phyloP scores from a whole-genome alignment of 106 monocot genomes.

The Allium sativum region DNA sequence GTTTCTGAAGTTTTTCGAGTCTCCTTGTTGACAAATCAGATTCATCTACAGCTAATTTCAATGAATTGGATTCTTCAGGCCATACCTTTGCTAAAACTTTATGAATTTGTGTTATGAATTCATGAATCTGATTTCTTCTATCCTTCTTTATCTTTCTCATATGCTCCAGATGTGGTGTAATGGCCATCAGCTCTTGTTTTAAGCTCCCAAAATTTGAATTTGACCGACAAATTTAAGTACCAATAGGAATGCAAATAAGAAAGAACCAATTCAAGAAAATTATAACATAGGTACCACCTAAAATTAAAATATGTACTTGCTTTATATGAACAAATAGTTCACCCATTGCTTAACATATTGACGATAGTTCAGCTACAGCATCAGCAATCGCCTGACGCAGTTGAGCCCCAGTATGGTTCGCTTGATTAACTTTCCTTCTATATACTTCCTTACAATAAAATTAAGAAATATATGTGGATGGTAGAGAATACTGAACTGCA shows the following conservation, averaged over 20 bases:
- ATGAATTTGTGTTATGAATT: constrained; percentile 53
- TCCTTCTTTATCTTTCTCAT: constrained; percentile 65
- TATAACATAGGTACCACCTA: not conserved
- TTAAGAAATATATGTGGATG: constrained; percentile 8
- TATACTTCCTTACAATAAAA: constrained; percentile 56
- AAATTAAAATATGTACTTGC: constrained; percentile 18
- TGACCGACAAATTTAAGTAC: constrained; percentile 21
- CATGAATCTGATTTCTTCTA: constrained; percentile 45
- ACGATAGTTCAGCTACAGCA: constrained; percentile 41
- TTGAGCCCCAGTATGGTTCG: constrained; percentile 38
- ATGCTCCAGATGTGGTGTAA: constrained; percentile 56
- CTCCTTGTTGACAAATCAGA: constrained; percentile 58
- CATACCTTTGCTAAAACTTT: constrained; percentile 48
- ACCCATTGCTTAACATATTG: constrained; percentile 47
- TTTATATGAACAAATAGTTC: constrained; percentile 28
- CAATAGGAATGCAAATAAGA: not conserved
- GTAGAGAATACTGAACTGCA: constrained; percentile 14
- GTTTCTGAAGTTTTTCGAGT: constrained; percentile 65
- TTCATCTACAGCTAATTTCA: constrained; percentile 39
- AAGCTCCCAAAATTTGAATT: constrained; percentile 44
- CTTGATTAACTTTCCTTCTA: constrained; percentile 50
- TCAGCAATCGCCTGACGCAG: constrained; percentile 58
- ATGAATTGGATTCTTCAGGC: constrained; percentile 20
- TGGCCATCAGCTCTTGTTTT: constrained; percentile 54
- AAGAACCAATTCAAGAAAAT: not conserved